Base-by-base conservation (phyloP, 495 filamentous ascomycete species). In the Poronia punctata region DNA sequence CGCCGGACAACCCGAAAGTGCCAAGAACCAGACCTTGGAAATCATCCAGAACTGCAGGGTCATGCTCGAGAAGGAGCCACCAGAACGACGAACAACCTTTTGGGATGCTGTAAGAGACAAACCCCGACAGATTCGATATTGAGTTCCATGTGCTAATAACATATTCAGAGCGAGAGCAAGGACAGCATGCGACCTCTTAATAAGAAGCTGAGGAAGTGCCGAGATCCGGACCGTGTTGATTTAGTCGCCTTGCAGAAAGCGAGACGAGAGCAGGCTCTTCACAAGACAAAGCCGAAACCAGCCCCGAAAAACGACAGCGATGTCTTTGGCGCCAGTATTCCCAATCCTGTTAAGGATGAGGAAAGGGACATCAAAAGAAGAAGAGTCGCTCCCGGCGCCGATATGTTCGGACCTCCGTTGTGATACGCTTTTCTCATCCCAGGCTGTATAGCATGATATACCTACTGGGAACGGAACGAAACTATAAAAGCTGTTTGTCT, bases 121-220 rank as follows among this genome's bases (percentile, higher is more conserved):
- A 2, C 16, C 28, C 27, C 2, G 14, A 9, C 2, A 16, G 4
- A 8, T 33, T 44, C 11, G 27, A 30, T 28, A 7, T 27, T 38
- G 1, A 17, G 27, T 11, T 5, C 1, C 0, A 12, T 7, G 31
- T 34, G 7, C 23, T 33, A 12, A 45, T 30, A 4, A 23, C 10
- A 4, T 22, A n/a, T 9, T 49, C 27, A 70, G 66, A 32, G 43
- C 28, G 57, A 60, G 24, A 52, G 48, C 23, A 67, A 65, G 24
- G 61, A 60, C 28, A 64, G 63, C 17, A 49, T 71, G 26, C 71
- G 71, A 29, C 75, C 62, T 23, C 52, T 90, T 7, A 72, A 67
- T 15, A 86, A 81, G 62, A 93, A 92, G 61, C 66, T 93, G 10
- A 77, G 76, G 28, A 79, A 80, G 41, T 94, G 88, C 57, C 76